Evolutionary conservation across 352 stramenopile species (phyloP), one percentile per base, ranked within the genome.

Genomic region (Phytopythium oedochilum): DNA sequence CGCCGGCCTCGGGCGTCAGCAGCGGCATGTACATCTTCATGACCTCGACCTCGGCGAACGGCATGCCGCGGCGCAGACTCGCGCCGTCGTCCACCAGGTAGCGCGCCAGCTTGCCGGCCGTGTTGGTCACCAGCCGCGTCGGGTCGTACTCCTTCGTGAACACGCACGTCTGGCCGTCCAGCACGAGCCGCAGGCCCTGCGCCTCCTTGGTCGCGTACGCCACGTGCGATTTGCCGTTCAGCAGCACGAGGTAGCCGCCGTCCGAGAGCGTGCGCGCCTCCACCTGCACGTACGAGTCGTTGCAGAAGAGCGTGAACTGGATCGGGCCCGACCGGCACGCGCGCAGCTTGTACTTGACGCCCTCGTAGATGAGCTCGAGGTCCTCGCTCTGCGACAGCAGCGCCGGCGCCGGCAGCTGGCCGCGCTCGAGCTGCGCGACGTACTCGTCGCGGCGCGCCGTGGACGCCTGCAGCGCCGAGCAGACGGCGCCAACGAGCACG

Each of bases 1-100:
- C 73, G 78, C 97, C 97, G 35, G 80, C 82, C 74, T 99, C 98
- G 25, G 96, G 95, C 0, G 98, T 98, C 57, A 97, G 89, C 38
- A 99, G 81, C 23, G 97, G 97, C 96, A 99, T 99, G 83, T 99
- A 99, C 98, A 99, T 99, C 83, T 99, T 99, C 97, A 99, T 99
- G n/a, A 99, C 98, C 60, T 96, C 86, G 17, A 96, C 89, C 62
- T 96, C 86, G 35, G 84, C 86, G 63, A 90, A 96, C 57, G 86
- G 83, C 75, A 90, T 94, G 35, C 82, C 83, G 39, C 84, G 83
- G 67, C 82, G 82, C 31, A 96, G 70, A 10, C 93, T 89, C 20
- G 94, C 82, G 23, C 97, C 97, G 64, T 99, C 95, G 31, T 96
- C 78, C 26, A 99, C 96, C n/a, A 99, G 79, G 70, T 98, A 99